Evolutionary conservation across 2,329 filamentous ascomycete genomes (phyloP).

Genomic region (Gliomastix tumulicola): DNA sequence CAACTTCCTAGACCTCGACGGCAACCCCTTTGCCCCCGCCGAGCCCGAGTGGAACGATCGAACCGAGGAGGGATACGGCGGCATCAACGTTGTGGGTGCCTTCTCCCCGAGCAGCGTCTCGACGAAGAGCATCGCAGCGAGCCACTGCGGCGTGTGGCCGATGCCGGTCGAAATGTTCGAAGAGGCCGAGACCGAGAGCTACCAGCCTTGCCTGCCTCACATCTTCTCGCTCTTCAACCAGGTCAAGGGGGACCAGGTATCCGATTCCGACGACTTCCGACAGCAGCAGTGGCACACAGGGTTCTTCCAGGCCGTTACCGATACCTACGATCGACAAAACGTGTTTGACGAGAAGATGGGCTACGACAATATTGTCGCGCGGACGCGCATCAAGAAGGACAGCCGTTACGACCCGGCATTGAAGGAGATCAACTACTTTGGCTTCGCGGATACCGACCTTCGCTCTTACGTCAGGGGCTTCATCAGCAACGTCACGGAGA

Average conservation of each 20-base stretch:
- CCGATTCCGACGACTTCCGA: constrained; percentile 6
- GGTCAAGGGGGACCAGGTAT: constrained; percentile 6
- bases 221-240: constrained; percentile 10
- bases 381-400: constrained; percentile 8
- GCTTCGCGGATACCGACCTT: constrained; percentile 29
- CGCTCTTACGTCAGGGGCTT: constrained; percentile 27
- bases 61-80: constrained; percentile 17
- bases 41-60: constrained; percentile 8
- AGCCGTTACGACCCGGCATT: constrained; percentile 2
- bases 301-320: constrained; percentile 10
- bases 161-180: constrained; percentile 24
- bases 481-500: constrained; percentile 17
- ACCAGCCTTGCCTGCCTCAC: constrained; percentile 27
- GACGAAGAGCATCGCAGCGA: constrained; percentile 23
- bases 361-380: constrained; percentile 11
- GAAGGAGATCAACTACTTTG: constrained; percentile 29
- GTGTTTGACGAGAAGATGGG: constrained; percentile 11
- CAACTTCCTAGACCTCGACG: constrained; percentile 8
- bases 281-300: constrained; percentile 8
- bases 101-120: constrained; percentile 25
- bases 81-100: constrained; percentile 21
- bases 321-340: constrained; percentile 9
- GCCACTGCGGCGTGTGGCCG: constrained; percentile 23
- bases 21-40: constrained; percentile 3
- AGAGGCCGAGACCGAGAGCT: constrained; percentile 25